Evolutionary conservation across 202 grass and related monocot genomes (phyloP).

Genomic region (Zoysia matrella): DNA sequence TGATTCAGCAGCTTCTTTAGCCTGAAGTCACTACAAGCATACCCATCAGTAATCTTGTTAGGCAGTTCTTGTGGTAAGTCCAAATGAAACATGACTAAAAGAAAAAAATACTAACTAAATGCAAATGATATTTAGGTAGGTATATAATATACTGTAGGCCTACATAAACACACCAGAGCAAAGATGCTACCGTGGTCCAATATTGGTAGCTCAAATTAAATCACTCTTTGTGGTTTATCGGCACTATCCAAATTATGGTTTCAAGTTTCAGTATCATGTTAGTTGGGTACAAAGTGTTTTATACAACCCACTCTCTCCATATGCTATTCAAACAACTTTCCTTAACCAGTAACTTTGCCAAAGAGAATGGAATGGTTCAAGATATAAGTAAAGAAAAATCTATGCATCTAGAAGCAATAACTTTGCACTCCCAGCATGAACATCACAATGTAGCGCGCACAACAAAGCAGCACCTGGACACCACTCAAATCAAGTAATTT

Average conservation of each 20-base stretch:
- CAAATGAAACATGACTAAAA: conserved; percentile 23
- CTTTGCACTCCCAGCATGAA: background rate
- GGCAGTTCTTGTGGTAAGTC: background rate
- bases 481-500: background rate
- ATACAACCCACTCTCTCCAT: background rate
- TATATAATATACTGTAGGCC: background rate
- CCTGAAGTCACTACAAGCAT: conserved; percentile 82
- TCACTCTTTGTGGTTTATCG: background rate
- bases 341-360: conserved; percentile 13
- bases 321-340: conserved; percentile 7
- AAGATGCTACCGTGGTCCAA: background rate
- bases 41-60: conserved; percentile 39
- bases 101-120: conserved; percentile 11
- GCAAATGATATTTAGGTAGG: background rate
- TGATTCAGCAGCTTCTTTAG: conserved; percentile 75
- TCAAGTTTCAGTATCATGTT: conserved; percentile 5
- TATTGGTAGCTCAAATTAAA: conserved; percentile 19
- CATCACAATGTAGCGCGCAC: conserved; percentile 1
- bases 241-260: conserved; percentile 15
- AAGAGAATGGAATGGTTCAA: background rate
- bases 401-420: background rate
- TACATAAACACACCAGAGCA: background rate
- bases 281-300: background rate
- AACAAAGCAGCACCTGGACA: background rate
- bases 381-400: background rate